Evolutionary conservation across 352 stramenopile species (phyloP), one percentile per base, ranked within the genome.

Genomic region (Phytopythium vexans): DNA sequence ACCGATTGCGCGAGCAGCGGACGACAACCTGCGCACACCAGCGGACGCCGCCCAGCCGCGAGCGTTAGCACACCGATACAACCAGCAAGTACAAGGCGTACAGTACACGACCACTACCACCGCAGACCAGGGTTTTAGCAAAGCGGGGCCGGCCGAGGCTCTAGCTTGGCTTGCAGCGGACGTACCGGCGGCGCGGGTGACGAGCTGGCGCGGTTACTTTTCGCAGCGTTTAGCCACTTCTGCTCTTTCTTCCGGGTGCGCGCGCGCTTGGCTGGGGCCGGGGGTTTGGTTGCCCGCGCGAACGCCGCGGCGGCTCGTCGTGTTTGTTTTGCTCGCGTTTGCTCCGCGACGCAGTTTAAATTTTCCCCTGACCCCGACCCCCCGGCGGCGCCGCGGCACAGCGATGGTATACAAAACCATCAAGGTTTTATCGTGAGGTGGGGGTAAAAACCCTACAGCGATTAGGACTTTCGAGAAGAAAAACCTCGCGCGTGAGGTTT

Each of bases 251-350:
- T 8, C 47, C 53, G 43, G 59, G 54, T 32, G 62, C 48, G 58
- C 62, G 58, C 11, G 66, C 58, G 62, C 71, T 74, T 45, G 39
- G 40, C 40, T 45, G 21, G 12, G 39, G 41, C 16, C 41, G 41
- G n/a, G 16, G 7, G 32, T 46, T 8, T 16, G 16, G 16, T 35
- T 32, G 42, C 27, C 5, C 35, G 41, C 31, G n/a, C 21, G 21
- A 27, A 27, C 21, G 21, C 21, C 21, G 21, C n/a, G n/a, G 40
- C 14, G n/a, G n/a, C 32, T 45, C n/a, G 11, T 45, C 40, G 40
- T 32, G 12, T 27, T 32, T 45, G 32, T 45, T 45, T 16, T 9
- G 40, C 21, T 27, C 21, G 21, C 21, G 39, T 42, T 45, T 45
- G 40, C 40, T 45, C 40, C 21, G 35, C 31, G 12, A 14, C 42